Base-by-base conservation (phyloP, 345 rosid genomes). In the Salix exigua region DNA sequence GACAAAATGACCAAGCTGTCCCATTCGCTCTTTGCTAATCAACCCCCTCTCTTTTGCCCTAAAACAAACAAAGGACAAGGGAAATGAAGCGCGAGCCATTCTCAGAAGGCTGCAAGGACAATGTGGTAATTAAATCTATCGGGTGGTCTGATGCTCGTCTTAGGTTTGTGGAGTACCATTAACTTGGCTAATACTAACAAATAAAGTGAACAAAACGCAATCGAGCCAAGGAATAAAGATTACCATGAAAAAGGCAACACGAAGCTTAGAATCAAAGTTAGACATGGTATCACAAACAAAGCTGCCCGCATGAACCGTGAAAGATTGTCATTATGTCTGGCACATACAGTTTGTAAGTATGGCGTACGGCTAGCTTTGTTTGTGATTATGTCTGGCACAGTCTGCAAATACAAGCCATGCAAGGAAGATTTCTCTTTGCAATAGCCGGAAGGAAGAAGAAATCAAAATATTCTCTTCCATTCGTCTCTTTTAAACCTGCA, bases 231-330 rank as follows among this genome's bases (percentile, higher is more conserved):
- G 83, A 80, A 83, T 83, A 85, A 83, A 82, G 84, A 65, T 63
- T 19, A 40, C 44, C 12, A 40, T 9, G 0, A 63, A 77, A 80
- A 78, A 51, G 70, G 73, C 18, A 72, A 69, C 17, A 70, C 80
- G 87, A 87, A 85, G 83, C 83, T 82, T 86, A 77, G 79, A 77
- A 80, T 80, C 83, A 44, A 87, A 85, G 87, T 78, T 64, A 80
- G 67, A 79, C 80, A 79, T 55, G 13, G 8, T 37, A 72, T 40
- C 33, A 50, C 55, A 76, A 63, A 12, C 31, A 40, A 35, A 14
- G 37, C 12, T 51, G 13, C 37, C 61, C 72, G 14, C 28, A 3
- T 51, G 71, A 50, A 75, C 37, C 71, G 51, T 25, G 25, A 35
- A 66, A 42, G 66, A 23, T 68, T 64, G 65, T 64, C 68, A 42